A percentile compares a stretch with the other conserved stretches of the same genome.
Evolutionary conservation across 2,329 filamentous ascomycete genomes (phyloP).

Genomic region (Fusarium sp.): DNA sequence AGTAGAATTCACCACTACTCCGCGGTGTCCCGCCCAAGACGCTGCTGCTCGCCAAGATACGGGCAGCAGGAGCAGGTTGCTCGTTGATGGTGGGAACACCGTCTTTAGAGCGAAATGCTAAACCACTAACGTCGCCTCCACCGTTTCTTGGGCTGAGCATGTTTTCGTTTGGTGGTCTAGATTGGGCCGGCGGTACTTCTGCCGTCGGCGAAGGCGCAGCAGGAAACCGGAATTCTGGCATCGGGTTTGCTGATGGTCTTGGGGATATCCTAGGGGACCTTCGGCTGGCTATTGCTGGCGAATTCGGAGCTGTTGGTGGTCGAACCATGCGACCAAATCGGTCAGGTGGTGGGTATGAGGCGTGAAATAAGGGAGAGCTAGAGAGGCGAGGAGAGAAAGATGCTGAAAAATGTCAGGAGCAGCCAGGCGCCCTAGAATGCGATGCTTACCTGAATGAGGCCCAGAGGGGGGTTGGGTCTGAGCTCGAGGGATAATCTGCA

Average conservation of each 20-base stretch:
- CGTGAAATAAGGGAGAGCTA: constrained; percentile 68
- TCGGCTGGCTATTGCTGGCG: constrained; percentile 57
- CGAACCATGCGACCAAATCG: constrained; percentile 61
- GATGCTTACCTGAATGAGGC: constrained; percentile 57
- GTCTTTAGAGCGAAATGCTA: constrained; percentile 61
- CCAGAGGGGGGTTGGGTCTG: constrained; percentile 62
- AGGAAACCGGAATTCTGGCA: constrained; percentile 73
- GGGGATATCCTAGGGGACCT: constrained; percentile 61
- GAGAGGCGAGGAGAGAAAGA: constrained; percentile 62
- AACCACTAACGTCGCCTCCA: constrained; percentile 53
- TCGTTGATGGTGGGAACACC: constrained; percentile 69
- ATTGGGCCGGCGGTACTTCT: constrained; percentile 51
- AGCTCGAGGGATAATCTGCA: constrained; percentile 73
- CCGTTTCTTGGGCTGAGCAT: constrained; percentile 58
- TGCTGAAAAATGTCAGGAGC: constrained; percentile 46
- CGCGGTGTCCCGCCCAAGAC: constrained; percentile 82
- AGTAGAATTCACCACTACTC: constrained; percentile 96
- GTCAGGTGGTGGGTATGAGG: constrained; percentile 69
- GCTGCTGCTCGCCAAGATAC: constrained; percentile 84
- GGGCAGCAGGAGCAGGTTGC: constrained; percentile 72
- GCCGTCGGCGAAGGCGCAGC: constrained; percentile 61
- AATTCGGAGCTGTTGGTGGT: constrained; percentile 62
- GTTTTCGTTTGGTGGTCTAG: constrained; percentile 55
- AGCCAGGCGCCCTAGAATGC: not conserved
- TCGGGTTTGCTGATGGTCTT: constrained; percentile 59